Evolutionary conservation across 106 monocot species (phyloP), one percentile per base, ranked within the genome.

Genomic region (Gastrodia elata): DNA sequence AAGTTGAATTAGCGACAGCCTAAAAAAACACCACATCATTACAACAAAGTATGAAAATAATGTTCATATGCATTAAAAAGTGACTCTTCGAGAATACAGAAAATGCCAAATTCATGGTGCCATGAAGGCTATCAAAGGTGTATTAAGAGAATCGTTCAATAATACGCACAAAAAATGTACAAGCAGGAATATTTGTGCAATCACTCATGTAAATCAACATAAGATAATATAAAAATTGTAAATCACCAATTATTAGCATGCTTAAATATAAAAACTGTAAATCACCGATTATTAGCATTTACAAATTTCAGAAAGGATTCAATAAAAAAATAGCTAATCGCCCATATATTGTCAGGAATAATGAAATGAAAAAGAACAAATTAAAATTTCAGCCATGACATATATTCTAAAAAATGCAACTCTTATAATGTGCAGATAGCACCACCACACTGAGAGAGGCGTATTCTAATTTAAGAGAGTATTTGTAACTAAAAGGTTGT

Each of bases 1-100:
- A 95, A 33, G 95, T 95, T 15, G 95, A 95, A 56, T 95, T 95
- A 39, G 91, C 95, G 40, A 95, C 95, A 42, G 95, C 92, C 92
- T 95, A 74, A 38, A 83, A 67, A 14, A 70, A 61, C 22, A 15
- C 48, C 20, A 58, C 27, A 30, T 58, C 25, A 27, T 58, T 27
- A 58, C 58, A 58, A 27, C 27, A 58, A 8, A n/a, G n/a, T n/a
- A n/a, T n/a, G 1, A 61, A 2, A 11, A 8, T 33, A 61, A 32
- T 32, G 61, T 10, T 30, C 26, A 61, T 10, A 6, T 27, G 6
- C 58, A 26, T 6, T 27, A 27, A 58, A 58, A 27, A 26, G 26
- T 5, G 9, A 61, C 30, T 11, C 20, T 13, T 32, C 2, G 32
- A n/a, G 22, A 22, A n/a, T 52, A 28, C 61, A 61, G 10, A 61